phyloP scores from a whole-genome alignment of 495 filamentous ascomycete species.

The Geopyxis carbonaria region DNA sequence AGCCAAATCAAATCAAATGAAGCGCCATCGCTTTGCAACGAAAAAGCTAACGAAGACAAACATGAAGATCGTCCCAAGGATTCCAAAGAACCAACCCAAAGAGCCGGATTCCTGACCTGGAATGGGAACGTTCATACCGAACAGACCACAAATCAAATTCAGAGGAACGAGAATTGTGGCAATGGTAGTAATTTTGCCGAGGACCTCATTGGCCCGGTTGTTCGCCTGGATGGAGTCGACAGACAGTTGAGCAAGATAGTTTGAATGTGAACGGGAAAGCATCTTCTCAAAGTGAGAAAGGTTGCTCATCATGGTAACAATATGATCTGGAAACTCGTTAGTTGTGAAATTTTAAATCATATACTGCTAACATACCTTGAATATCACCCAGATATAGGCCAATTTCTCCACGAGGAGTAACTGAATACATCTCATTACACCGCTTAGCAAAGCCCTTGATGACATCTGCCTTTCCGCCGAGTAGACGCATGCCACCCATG shows the following conservation, averaged over 20 bases:
- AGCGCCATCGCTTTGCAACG: conserved; percentile 53
- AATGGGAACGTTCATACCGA: conserved; percentile 97
- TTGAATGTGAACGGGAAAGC: conserved; percentile 77
- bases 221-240: conserved; percentile 46
- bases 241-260: conserved; percentile 69
- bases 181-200: conserved; percentile 87
- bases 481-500: conserved; percentile 78
- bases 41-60: conserved; percentile 66
- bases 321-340: conserved; percentile 46
- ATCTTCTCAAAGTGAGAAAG: conserved; percentile 91
- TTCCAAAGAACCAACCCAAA: conserved; percentile 43
- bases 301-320: conserved; percentile 94
- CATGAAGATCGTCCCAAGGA: conserved; percentile 54
- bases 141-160: conserved; percentile 96
- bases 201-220: conserved; percentile 90
- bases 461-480: conserved; percentile 95
- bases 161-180: conserved; percentile 94
- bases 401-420: conserved; percentile 87
- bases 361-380: conserved; percentile 32
- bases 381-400: conserved; percentile 93
- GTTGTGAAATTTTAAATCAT: not conserved
- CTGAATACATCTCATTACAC: conserved; percentile 95
- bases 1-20: conserved; percentile 11
- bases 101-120: conserved; percentile 52
- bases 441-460: conserved; percentile 99